phyloP scores from a whole-genome alignment of 176 grass and related monocot species.

The Aechmea fasciata region DNA sequence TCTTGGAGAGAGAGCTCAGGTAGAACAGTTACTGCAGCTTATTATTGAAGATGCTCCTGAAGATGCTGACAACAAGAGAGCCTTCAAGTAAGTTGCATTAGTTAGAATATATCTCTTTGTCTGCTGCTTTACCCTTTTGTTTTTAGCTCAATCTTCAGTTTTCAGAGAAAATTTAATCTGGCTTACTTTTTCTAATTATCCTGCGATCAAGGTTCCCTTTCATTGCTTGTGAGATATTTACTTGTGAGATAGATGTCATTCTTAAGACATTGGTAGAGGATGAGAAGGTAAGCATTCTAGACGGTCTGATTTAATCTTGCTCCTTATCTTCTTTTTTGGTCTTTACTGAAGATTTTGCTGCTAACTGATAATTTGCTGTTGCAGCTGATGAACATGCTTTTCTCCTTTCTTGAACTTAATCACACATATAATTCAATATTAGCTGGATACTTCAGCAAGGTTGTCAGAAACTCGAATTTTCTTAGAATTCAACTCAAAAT shows the following conservation, averaged over 20 bases:
- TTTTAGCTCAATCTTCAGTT: not conserved
- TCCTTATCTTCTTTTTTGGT: constrained; percentile 4
- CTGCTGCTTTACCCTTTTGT: not conserved
- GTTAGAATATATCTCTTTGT: not conserved
- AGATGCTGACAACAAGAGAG: constrained; percentile 74
- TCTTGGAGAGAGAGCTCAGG: constrained; percentile 82
- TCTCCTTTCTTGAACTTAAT: constrained; percentile 88
- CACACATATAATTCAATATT: constrained; percentile 61
- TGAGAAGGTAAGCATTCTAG: constrained; percentile 47
- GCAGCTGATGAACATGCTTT: constrained; percentile 92
- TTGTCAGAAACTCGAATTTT: constrained; percentile 16
- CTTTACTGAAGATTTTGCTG: constrained; percentile 19
- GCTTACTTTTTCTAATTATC: not conserved
- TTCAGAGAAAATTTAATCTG: not conserved
- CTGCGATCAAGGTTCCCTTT: constrained; percentile 61
- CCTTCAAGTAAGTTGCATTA: constrained; percentile 60
- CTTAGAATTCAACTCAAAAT: not conserved
- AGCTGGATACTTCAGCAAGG: constrained; percentile 98
- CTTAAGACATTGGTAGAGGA: constrained; percentile 92
- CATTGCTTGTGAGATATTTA: constrained; percentile 99
- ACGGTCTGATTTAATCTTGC: not conserved
- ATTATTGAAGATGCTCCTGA: constrained; percentile 86
- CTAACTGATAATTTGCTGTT: constrained; percentile 14
- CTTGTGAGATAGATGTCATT: constrained; percentile 93
- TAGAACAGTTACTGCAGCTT: constrained; percentile 84